These are phyloP conservation scores for Grammothele lineata DNA, from an alignment of 768 basidiomycete genomes.

Conservation along the genomic window DNA sequence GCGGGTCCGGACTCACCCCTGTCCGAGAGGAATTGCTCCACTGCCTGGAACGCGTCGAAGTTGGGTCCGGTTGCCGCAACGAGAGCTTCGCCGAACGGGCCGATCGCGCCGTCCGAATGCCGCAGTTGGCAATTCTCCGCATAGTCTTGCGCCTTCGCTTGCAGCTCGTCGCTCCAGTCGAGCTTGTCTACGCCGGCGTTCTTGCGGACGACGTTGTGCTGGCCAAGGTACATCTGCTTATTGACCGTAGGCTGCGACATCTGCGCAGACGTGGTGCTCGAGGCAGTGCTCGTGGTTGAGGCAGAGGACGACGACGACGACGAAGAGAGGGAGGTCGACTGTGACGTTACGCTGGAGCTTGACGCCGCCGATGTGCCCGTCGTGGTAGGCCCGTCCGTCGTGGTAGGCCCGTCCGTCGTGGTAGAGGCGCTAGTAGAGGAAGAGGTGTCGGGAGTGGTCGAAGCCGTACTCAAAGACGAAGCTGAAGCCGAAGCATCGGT, in stretches of 20 bases:
- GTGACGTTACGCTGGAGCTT: background rate
- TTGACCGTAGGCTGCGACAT: constrained; percentile 32
- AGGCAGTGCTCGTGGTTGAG: constrained; percentile 1
- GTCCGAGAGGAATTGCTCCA: constrained; percentile 47
- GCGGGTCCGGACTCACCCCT: constrained; percentile 44
- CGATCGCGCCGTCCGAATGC: constrained; percentile 64
- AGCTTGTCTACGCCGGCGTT: constrained; percentile 57
- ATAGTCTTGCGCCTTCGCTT: constrained; percentile 59
- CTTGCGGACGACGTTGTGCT: constrained; percentile 58
- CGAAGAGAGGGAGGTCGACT: background rate
- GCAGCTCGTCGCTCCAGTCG: constrained; percentile 56
- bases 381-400: background rate
- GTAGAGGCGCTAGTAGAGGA: background rate
- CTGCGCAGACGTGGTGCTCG: background rate
- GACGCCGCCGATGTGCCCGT: background rate
- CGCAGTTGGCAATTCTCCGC: constrained; percentile 59
- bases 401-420: background rate
- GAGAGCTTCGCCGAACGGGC: constrained; percentile 66
- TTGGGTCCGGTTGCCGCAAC: constrained; percentile 60
- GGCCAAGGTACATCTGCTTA: constrained; percentile 45
- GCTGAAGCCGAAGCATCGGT: too few relatives aligned
- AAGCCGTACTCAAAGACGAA: background rate
- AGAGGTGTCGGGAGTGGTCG: background rate
- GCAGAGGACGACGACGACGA: constrained; percentile 5
- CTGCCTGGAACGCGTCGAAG: constrained; percentile 44